Conservation (phyloP, 176 grass and related monocot species). For the Pharus latifolius region DNA sequence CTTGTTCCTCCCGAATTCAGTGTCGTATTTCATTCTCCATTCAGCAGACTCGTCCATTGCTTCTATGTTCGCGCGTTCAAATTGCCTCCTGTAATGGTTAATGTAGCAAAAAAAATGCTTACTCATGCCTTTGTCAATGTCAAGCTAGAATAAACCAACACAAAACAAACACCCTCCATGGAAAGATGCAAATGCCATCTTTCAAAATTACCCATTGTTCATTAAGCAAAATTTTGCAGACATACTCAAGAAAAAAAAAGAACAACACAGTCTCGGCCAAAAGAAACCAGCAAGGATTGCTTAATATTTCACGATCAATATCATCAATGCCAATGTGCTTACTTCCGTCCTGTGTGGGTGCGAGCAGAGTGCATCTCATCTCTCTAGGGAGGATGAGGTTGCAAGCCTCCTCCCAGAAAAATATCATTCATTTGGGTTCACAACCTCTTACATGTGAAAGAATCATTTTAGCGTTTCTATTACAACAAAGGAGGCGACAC, state of each 20-base stretch:
- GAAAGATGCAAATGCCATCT: not conserved
- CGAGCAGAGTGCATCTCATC: not conserved
- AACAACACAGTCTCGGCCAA: too few species aligned
- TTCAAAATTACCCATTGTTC: not conserved
- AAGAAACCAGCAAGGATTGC: too few species aligned
- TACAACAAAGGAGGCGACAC: not conserved
- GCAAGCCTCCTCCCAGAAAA: not conserved
- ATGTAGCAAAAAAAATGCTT: not conserved
- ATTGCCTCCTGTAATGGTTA: conserved; percentile 48
- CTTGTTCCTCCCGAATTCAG: conserved; percentile 46
- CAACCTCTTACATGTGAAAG: not conserved
- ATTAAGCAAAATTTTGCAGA: not conserved
- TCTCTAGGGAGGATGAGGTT: not conserved
- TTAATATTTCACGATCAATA: not conserved
- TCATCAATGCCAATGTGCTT: too few species aligned
- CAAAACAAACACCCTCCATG: not conserved
- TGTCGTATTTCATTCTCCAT: conserved; percentile 88
- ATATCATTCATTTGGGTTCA: not conserved
- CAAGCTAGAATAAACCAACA: not conserved
- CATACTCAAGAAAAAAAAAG: too few species aligned
- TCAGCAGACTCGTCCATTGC: conserved; percentile 99
- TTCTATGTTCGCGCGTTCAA: conserved; percentile 63
- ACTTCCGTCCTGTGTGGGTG: not conserved
- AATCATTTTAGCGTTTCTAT: not conserved
- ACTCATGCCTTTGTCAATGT: not conserved